Base-by-base conservation (phyloP, 164 flowering plant species). In the Vitis vinifera region DNA sequence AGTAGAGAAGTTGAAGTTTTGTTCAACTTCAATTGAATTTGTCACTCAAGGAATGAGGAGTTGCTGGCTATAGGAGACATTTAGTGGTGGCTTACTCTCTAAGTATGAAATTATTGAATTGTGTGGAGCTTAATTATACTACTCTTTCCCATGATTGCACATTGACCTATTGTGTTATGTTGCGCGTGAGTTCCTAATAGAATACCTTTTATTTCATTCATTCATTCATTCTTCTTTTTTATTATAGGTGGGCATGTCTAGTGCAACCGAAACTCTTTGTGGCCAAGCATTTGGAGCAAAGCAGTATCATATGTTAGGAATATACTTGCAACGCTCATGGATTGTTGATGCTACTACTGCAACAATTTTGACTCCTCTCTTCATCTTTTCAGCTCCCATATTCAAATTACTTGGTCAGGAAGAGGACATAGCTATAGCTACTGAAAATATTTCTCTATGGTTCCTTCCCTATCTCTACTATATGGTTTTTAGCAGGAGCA, bases 221-320 rank as follows among this genome's bases (percentile, higher is more conserved):
- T 37, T 5, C 50, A 13, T 17, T 59, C 30, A 9, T 61, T 9
- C 51, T 51, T 31, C 51, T 57, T 27, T 30, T 14, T 23, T 14
- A 11, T 58, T 66, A 51, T 64, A 79, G 83, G 27, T 80, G 14
- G 83, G 83, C 30, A 73, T 77, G 79, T 72, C 83, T 9, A 76
- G 80, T 55, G 83, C 78, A 29, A 65, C 74, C 4, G 80, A 80
- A 17, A 80, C 83, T 4, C 60, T 76, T 11, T 80, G 83, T 47
- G 80, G 80, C 16, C 83, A 80, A 77, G 76, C 83, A 13, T 80
- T 68, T 49, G 83, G 83, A 31, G 83, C 83, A 19, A 55, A 49
- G 23, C 77, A 80, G 48, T 66, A 77, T 66, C 78, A 77, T 58
- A 80, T 80, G 83, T 31, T 80, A 30, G 83, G 83, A 4, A 74